Evolutionary conservation across 2,329 filamentous ascomycete genomes (phyloP), one percentile per base, ranked within the genome.

Genomic region (Ploettnerulaceae sp.): DNA sequence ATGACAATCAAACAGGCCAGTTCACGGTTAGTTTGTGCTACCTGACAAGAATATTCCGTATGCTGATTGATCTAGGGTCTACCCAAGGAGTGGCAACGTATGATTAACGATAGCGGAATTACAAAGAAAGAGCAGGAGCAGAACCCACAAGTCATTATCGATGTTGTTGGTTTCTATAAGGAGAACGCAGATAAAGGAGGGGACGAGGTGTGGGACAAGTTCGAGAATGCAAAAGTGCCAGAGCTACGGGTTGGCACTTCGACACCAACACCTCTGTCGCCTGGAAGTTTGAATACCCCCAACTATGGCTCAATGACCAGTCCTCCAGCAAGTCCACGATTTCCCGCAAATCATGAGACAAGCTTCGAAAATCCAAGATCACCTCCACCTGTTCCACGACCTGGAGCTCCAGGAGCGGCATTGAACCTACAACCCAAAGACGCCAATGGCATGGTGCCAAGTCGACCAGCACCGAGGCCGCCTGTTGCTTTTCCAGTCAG

Each of bases 291-390:
- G 65, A 74, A 77, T 60, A 72, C 75, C 47, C 66, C 72, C 54
- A 74, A 70, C 54, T 79, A 77, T 66, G 77, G 75, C 61, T 72
- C 77, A 7, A 72, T 86, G 63, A 76, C 84, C 59, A 91, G 87
- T 62, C 87, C 89, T 55, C 86, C 89, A 44, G 79, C 81, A 55
- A 93, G 88, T 69, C 88, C 89, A 51, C 81, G 88, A 64, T 95
- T 95, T 71, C 90, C 89, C 45, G 81, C 87, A 65, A 90, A 91
- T 69, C 81, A 88, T 70, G 84, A 89, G 75, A 86, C 88, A 64
- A 97, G 89, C 72, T 98, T 97, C 68, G 93, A 97, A 70, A 97
- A 98, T 64, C 93, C 93, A 38, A 81, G 93, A 62, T 87, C 91
- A 14, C 87, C 93, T 29, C 93, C 93, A 54, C 93, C 91, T 8